Conservation (phyloP, 805 yeast species). For the Sugiyamaella marilandica region DNA sequence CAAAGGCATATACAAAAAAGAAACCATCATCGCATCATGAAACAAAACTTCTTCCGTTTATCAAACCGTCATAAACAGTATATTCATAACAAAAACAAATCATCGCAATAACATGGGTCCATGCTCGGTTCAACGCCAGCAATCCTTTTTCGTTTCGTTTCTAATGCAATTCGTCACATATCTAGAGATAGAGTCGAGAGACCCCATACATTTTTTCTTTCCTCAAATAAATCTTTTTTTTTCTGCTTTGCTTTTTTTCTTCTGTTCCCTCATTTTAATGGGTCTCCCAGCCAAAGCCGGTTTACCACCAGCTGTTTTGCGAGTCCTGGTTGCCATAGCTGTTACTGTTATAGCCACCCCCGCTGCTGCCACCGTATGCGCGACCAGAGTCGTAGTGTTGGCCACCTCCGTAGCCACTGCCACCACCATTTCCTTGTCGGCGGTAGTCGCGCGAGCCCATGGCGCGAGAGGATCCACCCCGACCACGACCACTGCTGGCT, state of each 20-base stretch:
- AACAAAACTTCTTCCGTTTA: conserved; percentile 5
- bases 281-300: neutral
- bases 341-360: conserved; percentile 21
- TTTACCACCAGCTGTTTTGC: conserved; percentile 24
- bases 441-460: conserved; percentile 49
- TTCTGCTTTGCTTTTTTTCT: neutral
- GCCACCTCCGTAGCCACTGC: conserved; percentile 31
- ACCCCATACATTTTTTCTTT: neutral
- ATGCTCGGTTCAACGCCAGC: neutral
- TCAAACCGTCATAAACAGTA: conserved; percentile 3
- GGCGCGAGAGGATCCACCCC: conserved; percentile 36
- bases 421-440: conserved; percentile 39
- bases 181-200: neutral
- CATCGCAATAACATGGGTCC: neutral
- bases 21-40: conserved; percentile 5
- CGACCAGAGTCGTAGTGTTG: conserved; percentile 22
- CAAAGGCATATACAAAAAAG: conserved; percentile 2
- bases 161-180: conserved; percentile 3
- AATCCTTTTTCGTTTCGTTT: conserved; percentile 5
- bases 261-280: neutral
- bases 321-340: conserved; percentile 28
- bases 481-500: conserved; percentile 46
- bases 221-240: neutral
- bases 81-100: conserved; percentile 2
- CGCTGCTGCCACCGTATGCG: conserved; percentile 14